Evolutionary conservation across 2,329 filamentous ascomycete species (phyloP), one percentile per base, ranked within the genome.

Genomic region (Keithomyces neogunnii): DNA sequence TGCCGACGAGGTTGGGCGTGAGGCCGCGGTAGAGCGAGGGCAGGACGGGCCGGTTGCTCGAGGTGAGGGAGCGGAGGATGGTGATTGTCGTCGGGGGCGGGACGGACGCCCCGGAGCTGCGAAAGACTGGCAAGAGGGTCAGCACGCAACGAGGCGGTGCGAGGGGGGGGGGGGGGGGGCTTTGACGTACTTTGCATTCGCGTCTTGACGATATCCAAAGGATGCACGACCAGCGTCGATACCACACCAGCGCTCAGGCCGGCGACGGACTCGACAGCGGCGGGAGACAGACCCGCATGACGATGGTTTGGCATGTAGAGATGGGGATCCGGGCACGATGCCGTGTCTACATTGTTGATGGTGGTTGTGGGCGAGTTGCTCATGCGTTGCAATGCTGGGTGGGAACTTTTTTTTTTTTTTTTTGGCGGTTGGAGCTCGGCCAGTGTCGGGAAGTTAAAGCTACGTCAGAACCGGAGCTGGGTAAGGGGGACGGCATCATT

Each of bases 141-240:
- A 30, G 28, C 10, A 36, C 3, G 5, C 10, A 31, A 10, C 19
- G 9, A 11, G 5, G n/a, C 31, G 51, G 3, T 30, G n/a, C 36
- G 28, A 26, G 48, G 11, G 29, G 10, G 13, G 32, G 30, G n/a
- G 48, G 11, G 29, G 10, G 13, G 32, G 30, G n/a, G 47, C 7
- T 28, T 39, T 7, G 36, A 64, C 73, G 53, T 73, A 90, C 88
- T 84, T 73, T 99, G 93, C 65, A 99, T 83, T 57, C 93, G 86
- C 55, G 92, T 97, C 77, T 99, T 99, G 66, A 97, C 84, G 57
- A 99, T 84, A 71, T 99, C 93, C 54, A 99, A 82, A 33, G 93
- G 93, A 66, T 97, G 92, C 49, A 93, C 86, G 51, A 84, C 85
- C 47, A 97, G 77, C 29, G 93, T 97, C 49, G 91, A 87, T 60